Base-by-base conservation (phyloP, 805 yeast genomes). In the Nadsonia fulvescens region DNA sequence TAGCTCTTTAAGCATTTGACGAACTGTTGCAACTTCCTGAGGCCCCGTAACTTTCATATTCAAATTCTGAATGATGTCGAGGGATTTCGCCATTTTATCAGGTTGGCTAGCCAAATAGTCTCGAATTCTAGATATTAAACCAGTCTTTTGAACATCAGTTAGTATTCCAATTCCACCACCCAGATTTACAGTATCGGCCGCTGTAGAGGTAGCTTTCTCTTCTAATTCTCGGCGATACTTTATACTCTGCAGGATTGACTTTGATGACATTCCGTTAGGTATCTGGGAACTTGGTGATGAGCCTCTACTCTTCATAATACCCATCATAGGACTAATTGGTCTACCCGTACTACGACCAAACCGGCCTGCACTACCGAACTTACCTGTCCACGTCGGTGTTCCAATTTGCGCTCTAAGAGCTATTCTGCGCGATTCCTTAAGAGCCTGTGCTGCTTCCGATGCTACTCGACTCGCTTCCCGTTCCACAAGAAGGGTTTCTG, bases 341-440 rank as follows among this genome's bases (percentile, higher is more conserved):
- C 23, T 14, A 16, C 20, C 14, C 17, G 14, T 10, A 16, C 14
- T 9, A 33, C 24, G 35, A 51, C 51, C 53, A 15, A 56, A 48
- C 36, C 58, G 63, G 1, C 93, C 94, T 0, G 93, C 93, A 11
- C 53, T 47, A 0, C 98, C 98, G 56, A 73, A 79, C 37, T 66
- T 66, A 0, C 98, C 98, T 0, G 98, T 86, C 91, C 95, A 89
- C 0, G 98, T 86, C 0, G 95, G 96, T 0, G 75, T 70, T 4
- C 93, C 93, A 15, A 83, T 56, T 14, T 46, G 46, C 2, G 62
- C 49, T 20, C 39, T 40, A 16, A 59, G 44, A 0, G 82, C 58
- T 12, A 52, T 44, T 24, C 51, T 56, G 20, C 82, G 50, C 0
- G 93, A 78, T 32, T 64, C 63, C 54, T 34, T 49, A 47, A 22